phyloP scores from a whole-genome alignment of 495 filamentous ascomycete genomes.

The Lasiosphaeria miniovina region DNA sequence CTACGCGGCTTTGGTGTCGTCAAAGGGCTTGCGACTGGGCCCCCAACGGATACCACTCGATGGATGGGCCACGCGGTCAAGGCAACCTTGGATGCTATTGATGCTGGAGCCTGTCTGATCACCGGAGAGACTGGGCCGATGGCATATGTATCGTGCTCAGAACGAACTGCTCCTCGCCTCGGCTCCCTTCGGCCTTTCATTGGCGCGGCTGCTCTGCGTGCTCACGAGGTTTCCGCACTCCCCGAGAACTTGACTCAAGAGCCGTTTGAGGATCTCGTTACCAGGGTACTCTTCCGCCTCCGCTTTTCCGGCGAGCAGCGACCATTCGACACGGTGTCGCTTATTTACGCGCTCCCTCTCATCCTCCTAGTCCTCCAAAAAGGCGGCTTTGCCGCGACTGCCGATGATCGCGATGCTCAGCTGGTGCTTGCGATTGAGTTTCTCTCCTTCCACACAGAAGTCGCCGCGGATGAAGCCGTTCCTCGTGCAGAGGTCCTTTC shows the following conservation, averaged over 20 bases:
- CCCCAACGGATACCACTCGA: conserved; percentile 74
- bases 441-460: conserved; percentile 78
- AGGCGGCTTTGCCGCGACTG: conserved; percentile 68
- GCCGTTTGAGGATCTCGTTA: conserved; percentile 79
- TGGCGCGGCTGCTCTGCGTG: conserved; percentile 80
- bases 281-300: conserved; percentile 84
- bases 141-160: conserved; percentile 72
- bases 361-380: conserved; percentile 69
- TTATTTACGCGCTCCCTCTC: conserved; percentile 84
- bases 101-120: conserved; percentile 75
- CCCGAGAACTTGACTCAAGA: conserved; percentile 70
- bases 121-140: conserved; percentile 74
- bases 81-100: conserved; percentile 65
- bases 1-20: conserved; percentile 82
- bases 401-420: conserved; percentile 82
- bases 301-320: conserved; percentile 88
- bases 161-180: conserved; percentile 71
- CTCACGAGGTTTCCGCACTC: conserved; percentile 67
- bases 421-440: conserved; percentile 88
- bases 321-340: conserved; percentile 78
- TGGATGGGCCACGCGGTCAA: conserved; percentile 82
- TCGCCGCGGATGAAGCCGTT: conserved; percentile 65
- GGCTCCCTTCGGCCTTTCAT: conserved; percentile 75
- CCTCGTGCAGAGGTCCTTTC: conserved; percentile 71
- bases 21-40: conserved; percentile 73